These are phyloP conservation scores for Murraya koenigii DNA, from an alignment of 345 rosid genomes.

Conservation along the genomic window DNA sequence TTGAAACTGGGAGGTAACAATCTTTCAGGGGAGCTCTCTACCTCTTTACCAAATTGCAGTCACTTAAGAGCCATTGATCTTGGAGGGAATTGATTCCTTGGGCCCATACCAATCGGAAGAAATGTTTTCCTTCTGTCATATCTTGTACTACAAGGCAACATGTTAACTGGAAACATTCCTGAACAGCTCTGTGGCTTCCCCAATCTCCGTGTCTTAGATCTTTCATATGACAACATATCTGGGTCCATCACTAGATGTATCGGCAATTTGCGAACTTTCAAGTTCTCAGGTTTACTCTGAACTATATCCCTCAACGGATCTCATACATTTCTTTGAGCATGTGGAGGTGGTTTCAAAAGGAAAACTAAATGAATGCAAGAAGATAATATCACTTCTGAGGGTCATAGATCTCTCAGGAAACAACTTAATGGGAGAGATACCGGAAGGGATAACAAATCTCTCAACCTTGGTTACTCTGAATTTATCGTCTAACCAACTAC, in stretches of 20 bases:
- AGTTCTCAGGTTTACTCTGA: neutral
- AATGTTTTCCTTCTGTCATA: neutral
- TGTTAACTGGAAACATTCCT: conserved; percentile 11
- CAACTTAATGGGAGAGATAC: conserved; percentile 23
- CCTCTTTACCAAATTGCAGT: conserved; percentile 16
- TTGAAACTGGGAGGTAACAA: conserved; percentile 8
- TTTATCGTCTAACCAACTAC: conserved; percentile 20
- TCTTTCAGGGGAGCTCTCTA: conserved; percentile 14
- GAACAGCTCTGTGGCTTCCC: neutral
- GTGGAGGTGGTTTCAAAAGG: conserved; percentile 9
- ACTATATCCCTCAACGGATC: neutral
- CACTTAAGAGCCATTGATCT: conserved; percentile 17
- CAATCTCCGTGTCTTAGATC: conserved; percentile 12
- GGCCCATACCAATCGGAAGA: conserved; percentile 9
- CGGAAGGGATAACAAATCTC: conserved; percentile 19
- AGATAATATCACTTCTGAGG: neutral
- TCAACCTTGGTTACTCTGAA: conserved; percentile 10
- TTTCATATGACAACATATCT: neutral
- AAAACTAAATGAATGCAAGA: neutral
- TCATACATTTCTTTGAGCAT: neutral
- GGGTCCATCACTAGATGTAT: conserved; percentile 21
- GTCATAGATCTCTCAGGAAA: conserved; percentile 24
- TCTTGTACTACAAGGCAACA: conserved; percentile 3
- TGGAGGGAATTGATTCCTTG: conserved; percentile 25
- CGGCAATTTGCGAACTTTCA: conserved; percentile 4